Evolutionary conservation across 2,329 filamentous ascomycete genomes (phyloP), one percentile per base, ranked within the genome.

Genomic region (Fusarium sp.): DNA sequence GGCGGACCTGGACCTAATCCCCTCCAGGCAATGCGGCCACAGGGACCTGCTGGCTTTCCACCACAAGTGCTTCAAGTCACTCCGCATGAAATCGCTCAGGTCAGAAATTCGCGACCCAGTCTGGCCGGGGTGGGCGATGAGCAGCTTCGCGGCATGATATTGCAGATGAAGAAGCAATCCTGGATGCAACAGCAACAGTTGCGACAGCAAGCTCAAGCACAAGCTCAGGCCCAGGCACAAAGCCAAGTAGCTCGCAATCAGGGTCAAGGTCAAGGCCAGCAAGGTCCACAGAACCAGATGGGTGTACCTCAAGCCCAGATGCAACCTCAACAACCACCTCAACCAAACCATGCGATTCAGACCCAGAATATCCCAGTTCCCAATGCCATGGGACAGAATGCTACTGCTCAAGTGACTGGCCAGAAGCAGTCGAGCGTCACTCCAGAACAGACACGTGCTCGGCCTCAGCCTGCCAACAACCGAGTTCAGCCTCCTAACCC

Each of bases 321-420:
- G 61, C 81, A 84, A 55, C 75, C 84, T 8, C 85, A 85, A 57
- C 83, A 84, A 55, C 81, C 79, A 41, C 52, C 56, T 78, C 85
- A 87, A 62, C 68, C 63, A 68, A 72, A 61, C 41, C 73, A 74
- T 48, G 59, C 70, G 7, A 65, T 77, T 43, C 79, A 82, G 64
- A 72, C 77, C 28, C 74, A 76, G 55, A 69, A 72, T 49, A 73
- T 78, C 53, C 68, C 74, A 15, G 76, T 76, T 53, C 71, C 75
- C 7, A 60, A 78, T 78, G 72, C 77, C 73, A 78, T 83, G 73
- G 77, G 76, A 3, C 83, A 83, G 64, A 79, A 69, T 29, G 58
- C 64, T 7, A 61, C 65, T 19, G 70, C 74, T 55, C 54, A 70
- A 38, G 64, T 71, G 12, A 71, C 70, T 35, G 74, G 66, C 24